Conservation (phyloP, 2,329 filamentous ascomycete genomes). For the Xylariales sp. region DNA sequence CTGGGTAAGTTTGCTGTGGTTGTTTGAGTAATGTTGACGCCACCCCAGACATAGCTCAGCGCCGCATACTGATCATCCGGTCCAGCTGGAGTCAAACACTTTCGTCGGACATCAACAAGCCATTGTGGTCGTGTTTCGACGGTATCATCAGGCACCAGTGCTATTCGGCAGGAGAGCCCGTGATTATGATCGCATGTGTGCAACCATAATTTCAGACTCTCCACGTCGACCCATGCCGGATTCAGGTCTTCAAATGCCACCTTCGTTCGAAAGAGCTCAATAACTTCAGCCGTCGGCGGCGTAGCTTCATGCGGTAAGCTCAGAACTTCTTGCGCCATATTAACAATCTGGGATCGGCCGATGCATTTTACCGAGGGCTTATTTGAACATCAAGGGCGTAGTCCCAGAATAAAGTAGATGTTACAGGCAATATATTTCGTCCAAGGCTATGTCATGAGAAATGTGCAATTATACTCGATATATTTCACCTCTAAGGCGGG, state of each 20-base stretch:
- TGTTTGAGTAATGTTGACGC: background rate
- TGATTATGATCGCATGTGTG: background rate
- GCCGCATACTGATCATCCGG: background rate
- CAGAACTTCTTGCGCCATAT: too few relatives aligned
- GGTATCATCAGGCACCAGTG: background rate
- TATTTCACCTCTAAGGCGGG: too few relatives aligned
- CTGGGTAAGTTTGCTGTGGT: background rate
- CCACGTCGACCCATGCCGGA: background rate
- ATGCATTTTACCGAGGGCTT: too few relatives aligned
- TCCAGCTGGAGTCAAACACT: background rate
- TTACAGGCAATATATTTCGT: too few relatives aligned
- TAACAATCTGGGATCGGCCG: too few relatives aligned
- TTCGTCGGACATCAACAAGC: background rate
- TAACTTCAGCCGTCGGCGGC: too few relatives aligned
- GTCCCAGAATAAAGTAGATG: too few relatives aligned
- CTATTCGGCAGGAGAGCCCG: background rate
- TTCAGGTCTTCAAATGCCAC: background rate
- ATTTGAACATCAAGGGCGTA: too few relatives aligned
- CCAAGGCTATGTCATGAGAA: too few relatives aligned
- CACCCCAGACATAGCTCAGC: conserved; percentile 2
- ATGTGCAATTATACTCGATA: too few relatives aligned
- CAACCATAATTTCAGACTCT: background rate
- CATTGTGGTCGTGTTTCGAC: background rate
- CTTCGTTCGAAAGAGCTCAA: background rate
- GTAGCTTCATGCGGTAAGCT: too few relatives aligned